Evolutionary conservation across 2,329 filamentous ascomycete genomes (phyloP).

Genomic region (Verticillium tricorpus): DNA sequence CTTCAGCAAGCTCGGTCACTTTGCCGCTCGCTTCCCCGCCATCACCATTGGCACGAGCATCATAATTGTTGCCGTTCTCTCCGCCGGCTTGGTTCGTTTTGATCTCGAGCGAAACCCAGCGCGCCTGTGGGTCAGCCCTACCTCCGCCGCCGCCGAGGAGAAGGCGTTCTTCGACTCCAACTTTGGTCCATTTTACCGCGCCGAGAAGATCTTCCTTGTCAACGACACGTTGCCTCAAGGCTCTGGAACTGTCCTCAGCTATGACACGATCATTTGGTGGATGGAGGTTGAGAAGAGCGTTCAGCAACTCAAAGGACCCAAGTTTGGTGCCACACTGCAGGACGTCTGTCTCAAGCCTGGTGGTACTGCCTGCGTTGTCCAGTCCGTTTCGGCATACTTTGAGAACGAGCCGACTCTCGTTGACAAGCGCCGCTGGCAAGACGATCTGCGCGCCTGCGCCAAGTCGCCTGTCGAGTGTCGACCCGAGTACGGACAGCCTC

Average conservation of each 20-base stretch:
- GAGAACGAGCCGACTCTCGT: slow-evolving; percentile 60
- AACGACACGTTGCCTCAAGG: slow-evolving; percentile 69
- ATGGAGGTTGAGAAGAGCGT: slow-evolving; percentile 81
- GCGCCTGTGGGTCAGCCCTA: slow-evolving; percentile 92
- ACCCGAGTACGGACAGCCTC: slow-evolving; percentile 82
- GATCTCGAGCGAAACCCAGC: slow-evolving; percentile 88
- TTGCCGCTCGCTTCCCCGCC: slow-evolving; percentile 76
- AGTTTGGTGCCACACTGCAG: slow-evolving; percentile 64
- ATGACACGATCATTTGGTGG: slow-evolving; percentile 92
- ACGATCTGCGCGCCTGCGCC: slow-evolving; percentile 68
- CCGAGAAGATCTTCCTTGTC: slow-evolving; percentile 88
- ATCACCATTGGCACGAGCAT: slow-evolving; percentile 76
- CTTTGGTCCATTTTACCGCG: slow-evolving; percentile 93
- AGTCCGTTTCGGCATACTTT: slow-evolving; percentile 90
- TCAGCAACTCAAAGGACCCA: slow-evolving; percentile 63
- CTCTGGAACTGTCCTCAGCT: slow-evolving; percentile 74
- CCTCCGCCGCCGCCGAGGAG: slow-evolving; percentile 83
- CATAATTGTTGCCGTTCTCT: slow-evolving; percentile 72
- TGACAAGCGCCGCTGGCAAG: slow-evolving; percentile 64
- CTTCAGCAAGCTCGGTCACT: slow-evolving; percentile 76
- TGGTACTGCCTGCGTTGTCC: slow-evolving; percentile 83
- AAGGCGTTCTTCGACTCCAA: slow-evolving; percentile 90
- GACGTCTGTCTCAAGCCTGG: slow-evolving; percentile 95
- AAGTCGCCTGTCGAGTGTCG: slow-evolving; percentile 79
- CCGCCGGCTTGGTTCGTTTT: slow-evolving; percentile 83